phyloP scores from a whole-genome alignment of 106 monocot genomes.

The Platanthera guangdongensis region DNA sequence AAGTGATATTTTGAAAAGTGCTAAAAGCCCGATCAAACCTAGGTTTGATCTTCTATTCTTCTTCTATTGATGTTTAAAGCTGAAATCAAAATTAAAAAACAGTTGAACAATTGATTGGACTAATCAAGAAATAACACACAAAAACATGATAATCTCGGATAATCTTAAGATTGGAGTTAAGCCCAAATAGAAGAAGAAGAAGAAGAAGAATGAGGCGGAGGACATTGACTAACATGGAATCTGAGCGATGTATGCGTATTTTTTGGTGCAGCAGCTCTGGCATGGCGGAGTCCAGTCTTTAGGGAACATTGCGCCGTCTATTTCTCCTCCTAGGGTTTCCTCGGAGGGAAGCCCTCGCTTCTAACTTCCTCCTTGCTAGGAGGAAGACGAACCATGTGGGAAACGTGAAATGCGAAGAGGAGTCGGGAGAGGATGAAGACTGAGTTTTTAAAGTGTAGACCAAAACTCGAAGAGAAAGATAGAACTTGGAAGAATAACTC shows the following conservation, averaged over 20 bases:
- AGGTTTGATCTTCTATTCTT: neutral
- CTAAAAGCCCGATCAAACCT: no score
- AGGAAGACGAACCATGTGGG: neutral
- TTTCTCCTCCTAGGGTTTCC: neutral
- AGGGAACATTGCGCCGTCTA: slow-evolving; percentile 42
- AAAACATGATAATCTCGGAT: neutral
- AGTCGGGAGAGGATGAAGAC: neutral
- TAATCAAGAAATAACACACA: neutral
- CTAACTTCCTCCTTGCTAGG: neutral
- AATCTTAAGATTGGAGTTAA: slow-evolving; percentile 1
- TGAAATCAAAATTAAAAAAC: neutral
- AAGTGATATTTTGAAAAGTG: no score
- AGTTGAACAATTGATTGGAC: neutral
- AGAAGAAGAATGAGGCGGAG: neutral
- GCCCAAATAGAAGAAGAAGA: neutral
- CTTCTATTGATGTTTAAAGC: neutral
- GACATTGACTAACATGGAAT: slow-evolving; percentile 66
- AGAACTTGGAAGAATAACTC: no score
- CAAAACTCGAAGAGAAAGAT: no score
- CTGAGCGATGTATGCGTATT: slow-evolving; percentile 67
- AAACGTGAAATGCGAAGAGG: neutral
- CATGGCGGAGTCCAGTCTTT: slow-evolving; percentile 85
- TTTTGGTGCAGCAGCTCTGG: slow-evolving; percentile 85
- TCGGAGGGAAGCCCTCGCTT: neutral
- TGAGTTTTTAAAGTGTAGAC: no score